Evolutionary conservation across 2,329 filamentous ascomycete genomes (phyloP).

Genomic region (Colletotrichum sp.): DNA sequence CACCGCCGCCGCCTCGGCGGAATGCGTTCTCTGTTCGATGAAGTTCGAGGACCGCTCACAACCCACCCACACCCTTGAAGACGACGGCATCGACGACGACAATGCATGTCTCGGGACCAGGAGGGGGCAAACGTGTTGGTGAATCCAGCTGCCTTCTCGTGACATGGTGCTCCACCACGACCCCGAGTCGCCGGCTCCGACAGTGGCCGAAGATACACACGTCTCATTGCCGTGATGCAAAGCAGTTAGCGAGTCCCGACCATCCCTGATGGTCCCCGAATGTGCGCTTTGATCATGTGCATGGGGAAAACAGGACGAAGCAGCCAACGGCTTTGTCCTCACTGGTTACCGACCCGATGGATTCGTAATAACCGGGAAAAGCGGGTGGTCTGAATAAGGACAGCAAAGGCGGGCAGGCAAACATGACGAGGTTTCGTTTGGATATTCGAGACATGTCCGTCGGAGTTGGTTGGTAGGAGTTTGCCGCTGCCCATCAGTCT

Average conservation of each 20-base stretch:
- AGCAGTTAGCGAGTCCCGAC: not conserved
- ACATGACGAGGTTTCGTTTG: not conserved
- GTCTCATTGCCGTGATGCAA: not conserved
- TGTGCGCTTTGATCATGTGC: not conserved
- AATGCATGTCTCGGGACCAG: not conserved
- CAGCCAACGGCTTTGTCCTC: not conserved
- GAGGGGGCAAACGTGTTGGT: not conserved
- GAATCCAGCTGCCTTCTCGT: not conserved
- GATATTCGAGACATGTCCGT: not conserved
- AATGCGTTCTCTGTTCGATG: not conserved
- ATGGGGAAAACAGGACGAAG: not conserved
- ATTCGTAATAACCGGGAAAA: not conserved
- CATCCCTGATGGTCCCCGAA: not conserved
- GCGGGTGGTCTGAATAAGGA: not conserved
- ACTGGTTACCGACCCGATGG: slow-evolving; percentile 7
- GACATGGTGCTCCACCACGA: not conserved
- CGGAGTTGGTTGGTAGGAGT: not conserved
- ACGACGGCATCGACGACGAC: not conserved
- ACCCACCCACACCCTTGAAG: not conserved
- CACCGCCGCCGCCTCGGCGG: not conserved
- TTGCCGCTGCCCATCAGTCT: not conserved
- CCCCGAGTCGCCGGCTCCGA: not conserved
- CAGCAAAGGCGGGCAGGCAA: not conserved
- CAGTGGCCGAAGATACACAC: not conserved
- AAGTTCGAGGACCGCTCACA: not conserved